These are phyloP conservation scores for Fomitopsis pulvina DNA, from an alignment of 768 basidiomycete genomes.

Conservation along the genomic window DNA sequence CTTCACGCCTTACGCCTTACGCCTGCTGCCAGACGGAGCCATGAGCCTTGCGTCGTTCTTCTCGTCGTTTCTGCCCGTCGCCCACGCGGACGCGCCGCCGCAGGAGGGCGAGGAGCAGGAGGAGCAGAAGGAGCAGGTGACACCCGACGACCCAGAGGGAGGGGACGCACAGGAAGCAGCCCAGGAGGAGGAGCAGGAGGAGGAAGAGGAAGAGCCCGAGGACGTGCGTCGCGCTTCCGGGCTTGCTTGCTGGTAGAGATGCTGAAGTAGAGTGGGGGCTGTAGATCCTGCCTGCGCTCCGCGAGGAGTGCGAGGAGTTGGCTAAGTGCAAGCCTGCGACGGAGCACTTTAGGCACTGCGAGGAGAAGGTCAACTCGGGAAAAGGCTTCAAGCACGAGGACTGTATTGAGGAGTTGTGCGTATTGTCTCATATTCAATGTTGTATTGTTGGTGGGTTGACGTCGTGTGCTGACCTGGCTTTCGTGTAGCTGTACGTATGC, in stretches of 20 bases:
- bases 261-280: not conserved
- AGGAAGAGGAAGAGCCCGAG: conserved; percentile 61
- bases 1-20: not conserved
- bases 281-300: conserved; percentile 62
- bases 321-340: conserved; percentile 60
- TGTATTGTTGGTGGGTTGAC: not conserved
- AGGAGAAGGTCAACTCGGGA: conserved; percentile 79
- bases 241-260: not conserved
- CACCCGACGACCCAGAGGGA: conserved; percentile 21
- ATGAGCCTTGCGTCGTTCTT: conserved; percentile 41
- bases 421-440: not conserved
- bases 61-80: conserved; percentile 34
- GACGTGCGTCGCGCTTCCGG: conserved; percentile 50
- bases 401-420: conserved; percentile 80
- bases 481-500: conserved; percentile 20
- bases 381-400: conserved; percentile 87
- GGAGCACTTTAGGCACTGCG: conserved; percentile 86
- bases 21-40: not conserved
- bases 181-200: conserved; percentile 37
- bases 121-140: conserved; percentile 29
- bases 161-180: conserved; percentile 25
- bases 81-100: conserved; percentile 35
- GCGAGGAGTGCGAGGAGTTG: conserved; percentile 68
- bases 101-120: conserved; percentile 32
- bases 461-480: not conserved